Conservation (phyloP, 352 stramenopile species). For the Phytophthora pistaciae region DNA sequence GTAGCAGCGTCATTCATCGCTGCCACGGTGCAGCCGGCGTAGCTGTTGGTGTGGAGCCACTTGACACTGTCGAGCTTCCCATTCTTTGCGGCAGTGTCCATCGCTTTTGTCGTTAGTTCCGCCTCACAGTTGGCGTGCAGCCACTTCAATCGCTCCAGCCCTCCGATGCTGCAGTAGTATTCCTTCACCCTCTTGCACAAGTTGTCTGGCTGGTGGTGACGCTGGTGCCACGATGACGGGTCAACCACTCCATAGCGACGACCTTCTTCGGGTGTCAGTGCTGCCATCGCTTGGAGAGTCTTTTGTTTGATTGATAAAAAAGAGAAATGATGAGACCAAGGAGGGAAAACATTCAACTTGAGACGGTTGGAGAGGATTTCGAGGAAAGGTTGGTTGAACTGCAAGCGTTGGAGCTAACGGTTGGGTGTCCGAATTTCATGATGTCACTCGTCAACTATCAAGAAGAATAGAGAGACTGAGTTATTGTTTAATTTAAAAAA, state of each 20-base stretch:
- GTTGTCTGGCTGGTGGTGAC: neutral
- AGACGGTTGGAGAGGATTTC: neutral
- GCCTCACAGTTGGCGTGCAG: slow-evolving; percentile 11
- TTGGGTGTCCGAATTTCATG: too few relatives aligned
- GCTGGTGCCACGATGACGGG: neutral
- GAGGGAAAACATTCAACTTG: too few relatives aligned
- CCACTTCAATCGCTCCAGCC: neutral
- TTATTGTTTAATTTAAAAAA: too few relatives aligned
- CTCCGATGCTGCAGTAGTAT: neutral
- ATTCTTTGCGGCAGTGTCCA: slow-evolving; percentile 7
- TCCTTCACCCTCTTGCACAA: slow-evolving; percentile 8
- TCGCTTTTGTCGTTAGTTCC: slow-evolving; percentile 3
- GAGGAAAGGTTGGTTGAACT: neutral
- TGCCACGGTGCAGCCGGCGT: neutral
- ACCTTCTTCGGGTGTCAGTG: neutral
- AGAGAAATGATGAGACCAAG: neutral
- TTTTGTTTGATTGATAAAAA: neutral
- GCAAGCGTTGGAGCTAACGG: too few relatives aligned
- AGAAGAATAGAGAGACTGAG: too few relatives aligned
- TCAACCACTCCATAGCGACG: neutral
- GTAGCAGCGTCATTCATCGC: slow-evolving; percentile 2
- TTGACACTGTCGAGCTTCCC: neutral
- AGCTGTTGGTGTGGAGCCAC: slow-evolving; percentile 6
- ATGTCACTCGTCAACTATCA: too few relatives aligned
- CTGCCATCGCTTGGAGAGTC: neutral